Evolutionary conservation across 257 asterid genomes (phyloP), one percentile per base, ranked within the genome.

Genomic region (Cordia subcordata): DNA sequence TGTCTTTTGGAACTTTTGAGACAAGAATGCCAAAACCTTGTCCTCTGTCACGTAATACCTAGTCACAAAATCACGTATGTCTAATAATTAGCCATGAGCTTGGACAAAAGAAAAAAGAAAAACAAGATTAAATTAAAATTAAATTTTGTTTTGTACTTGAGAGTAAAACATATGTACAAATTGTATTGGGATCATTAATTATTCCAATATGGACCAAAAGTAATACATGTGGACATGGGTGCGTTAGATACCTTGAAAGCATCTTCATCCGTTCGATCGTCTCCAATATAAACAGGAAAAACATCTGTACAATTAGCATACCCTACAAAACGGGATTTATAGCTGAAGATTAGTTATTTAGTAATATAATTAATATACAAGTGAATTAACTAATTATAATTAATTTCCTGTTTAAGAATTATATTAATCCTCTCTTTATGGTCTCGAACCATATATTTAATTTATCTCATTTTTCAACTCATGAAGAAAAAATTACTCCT

Each of bases 21-120:
- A 93, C 99, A 8, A 89, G 90, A 60, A 93, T 93, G 11, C 99
- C 99, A 69, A 75, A 78, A 21, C 99, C 99, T 72, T 82, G 96
- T 39, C 89, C 90, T 70, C 92, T 84, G 46, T 85, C 87, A 49
- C 83, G 75, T 35, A 88, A 66, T 32, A 88, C 96, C 98, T 91
- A 20, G 33, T 53, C 51, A 18, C 18, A 40, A 52, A 23, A 63
- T 15, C 23, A 42, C 35, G 23, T 13, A 1, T 13, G n/a, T n/a
- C n/a, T n/a, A 15, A 14, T 53, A n/a, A 65, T 53, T 0, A 13
- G 12, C n/a, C 15, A 10, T 42, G 14, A 42, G 10, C 1, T 10
- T 20, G 16, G n/a, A n/a, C n/a, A 53, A 10, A 12, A 63, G 1
- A 12, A 6, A 10, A 15, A 13, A 8, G 19, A 56, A 51, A 55